These are phyloP conservation scores for Emmonsia crescens DNA, from an alignment of 2,329 filamentous ascomycete genomes.

Conservation along the genomic window DNA sequence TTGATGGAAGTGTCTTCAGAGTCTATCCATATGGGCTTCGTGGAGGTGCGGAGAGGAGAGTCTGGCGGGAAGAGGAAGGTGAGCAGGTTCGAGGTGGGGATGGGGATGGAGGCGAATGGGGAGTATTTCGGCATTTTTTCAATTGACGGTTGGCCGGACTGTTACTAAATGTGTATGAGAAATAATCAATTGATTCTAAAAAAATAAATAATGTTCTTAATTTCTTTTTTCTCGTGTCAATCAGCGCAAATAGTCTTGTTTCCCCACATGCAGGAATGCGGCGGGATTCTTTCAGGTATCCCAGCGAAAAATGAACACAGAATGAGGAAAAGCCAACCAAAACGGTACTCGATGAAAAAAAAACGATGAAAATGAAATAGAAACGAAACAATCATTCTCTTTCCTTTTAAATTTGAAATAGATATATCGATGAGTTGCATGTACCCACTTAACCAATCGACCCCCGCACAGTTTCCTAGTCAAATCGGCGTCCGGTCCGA, in stretches of 20 bases:
- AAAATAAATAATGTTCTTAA: too few relatives aligned
- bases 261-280: too few relatives aligned
- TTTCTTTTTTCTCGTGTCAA: too few relatives aligned
- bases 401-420: not conserved
- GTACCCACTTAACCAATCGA: not conserved
- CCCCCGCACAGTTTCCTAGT: not conserved
- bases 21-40: conserved; percentile 46
- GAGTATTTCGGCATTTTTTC: conserved; percentile 14
- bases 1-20: conserved; percentile 34
- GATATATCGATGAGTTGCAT: not conserved
- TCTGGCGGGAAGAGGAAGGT: conserved; percentile 12
- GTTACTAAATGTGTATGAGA: not conserved
- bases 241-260: too few relatives aligned
- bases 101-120: conserved; percentile 10
- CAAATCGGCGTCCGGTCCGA: not conserved
- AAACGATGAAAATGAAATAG: not conserved
- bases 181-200: too few relatives aligned
- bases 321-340: not conserved
- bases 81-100: conserved; percentile 12
- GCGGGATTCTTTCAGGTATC: too few relatives aligned
- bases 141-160: not conserved
- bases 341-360: not conserved
- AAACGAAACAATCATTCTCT: not conserved
- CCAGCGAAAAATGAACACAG: too few relatives aligned
- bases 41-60: conserved; percentile 7